Conservation (phyloP, 1,284 basidiomycete species). For the Cutaneotrichosporon mucoides region DNA sequence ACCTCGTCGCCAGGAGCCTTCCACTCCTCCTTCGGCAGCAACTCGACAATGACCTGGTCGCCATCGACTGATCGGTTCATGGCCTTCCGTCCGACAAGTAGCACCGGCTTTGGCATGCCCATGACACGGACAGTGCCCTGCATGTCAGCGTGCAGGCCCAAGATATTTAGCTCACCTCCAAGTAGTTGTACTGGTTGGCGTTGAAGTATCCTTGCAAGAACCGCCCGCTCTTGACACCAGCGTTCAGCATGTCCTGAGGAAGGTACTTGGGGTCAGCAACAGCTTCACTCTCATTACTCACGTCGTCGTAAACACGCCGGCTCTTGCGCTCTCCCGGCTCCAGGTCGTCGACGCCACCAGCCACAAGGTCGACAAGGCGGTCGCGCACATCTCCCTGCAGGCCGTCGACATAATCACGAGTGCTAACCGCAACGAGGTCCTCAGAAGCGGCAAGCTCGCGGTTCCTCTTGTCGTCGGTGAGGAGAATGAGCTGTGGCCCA, state of each 20-base stretch:
- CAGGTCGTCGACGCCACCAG: conserved; percentile 58
- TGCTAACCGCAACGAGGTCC: conserved; percentile 61
- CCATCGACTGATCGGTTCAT: conserved; percentile 97
- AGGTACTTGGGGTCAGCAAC: conserved; percentile 64
- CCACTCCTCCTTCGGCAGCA: conserved; percentile 87
- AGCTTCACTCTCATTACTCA: conserved; percentile 47
- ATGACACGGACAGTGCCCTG: conserved; percentile 77
- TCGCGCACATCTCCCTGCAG: conserved; percentile 55
- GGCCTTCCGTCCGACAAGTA: conserved; percentile 82
- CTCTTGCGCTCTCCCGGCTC: conserved; percentile 47
- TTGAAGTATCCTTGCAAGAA: conserved; percentile 92
- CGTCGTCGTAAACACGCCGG: conserved; percentile 71
- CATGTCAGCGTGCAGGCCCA: background rate
- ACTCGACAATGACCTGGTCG: conserved; percentile 85
- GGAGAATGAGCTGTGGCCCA: conserved; percentile 65
- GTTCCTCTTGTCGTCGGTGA: conserved; percentile 88
- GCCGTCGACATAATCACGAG: conserved; percentile 74
- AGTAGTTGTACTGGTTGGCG: conserved; percentile 91
- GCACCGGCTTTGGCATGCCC: conserved; percentile 69
- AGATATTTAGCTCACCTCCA: conserved; percentile 62
- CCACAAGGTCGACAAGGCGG: conserved; percentile 73
- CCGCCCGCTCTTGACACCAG: conserved; percentile 79
- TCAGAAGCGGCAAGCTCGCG: conserved; percentile 68
- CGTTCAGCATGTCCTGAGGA: conserved; percentile 64
- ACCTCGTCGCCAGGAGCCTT: conserved; percentile 89